Conservation (phyloP, 345 rosid species). For the Populus euphratica region DNA sequence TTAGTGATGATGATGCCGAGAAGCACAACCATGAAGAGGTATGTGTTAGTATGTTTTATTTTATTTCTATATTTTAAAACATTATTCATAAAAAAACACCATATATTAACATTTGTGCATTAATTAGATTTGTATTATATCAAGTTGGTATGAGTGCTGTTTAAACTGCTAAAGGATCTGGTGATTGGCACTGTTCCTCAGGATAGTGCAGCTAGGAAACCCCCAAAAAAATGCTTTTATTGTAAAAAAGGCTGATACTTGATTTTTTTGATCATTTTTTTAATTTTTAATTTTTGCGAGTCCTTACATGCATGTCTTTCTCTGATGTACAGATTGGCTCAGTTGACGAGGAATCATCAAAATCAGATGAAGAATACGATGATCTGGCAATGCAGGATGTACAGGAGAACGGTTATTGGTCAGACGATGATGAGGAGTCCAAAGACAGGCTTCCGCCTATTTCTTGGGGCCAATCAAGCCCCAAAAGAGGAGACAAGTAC, state of each 20-base stretch:
- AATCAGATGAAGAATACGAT: slow-evolving; percentile 93
- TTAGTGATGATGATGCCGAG: slow-evolving; percentile 57
- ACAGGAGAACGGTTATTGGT: slow-evolving; percentile 54
- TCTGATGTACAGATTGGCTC: slow-evolving; percentile 71
- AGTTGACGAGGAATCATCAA: slow-evolving; percentile 91
- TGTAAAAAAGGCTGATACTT: not conserved
- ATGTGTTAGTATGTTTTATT: not conserved
- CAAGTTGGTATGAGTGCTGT: not conserved
- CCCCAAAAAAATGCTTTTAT: not conserved
- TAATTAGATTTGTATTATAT: not conserved
- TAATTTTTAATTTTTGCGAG: not conserved
- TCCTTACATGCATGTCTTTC: not conserved
- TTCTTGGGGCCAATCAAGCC: slow-evolving; percentile 5
- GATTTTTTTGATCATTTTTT: no score
- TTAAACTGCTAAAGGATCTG: not conserved
- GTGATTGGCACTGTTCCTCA: not conserved
- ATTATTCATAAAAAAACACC: not conserved
- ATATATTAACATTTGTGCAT: not conserved
- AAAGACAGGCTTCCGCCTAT: slow-evolving; percentile 26
- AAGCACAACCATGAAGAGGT: slow-evolving; percentile 76
- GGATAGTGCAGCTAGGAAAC: not conserved
- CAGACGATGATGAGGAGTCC: slow-evolving; percentile 53
- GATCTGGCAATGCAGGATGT: slow-evolving; percentile 89
- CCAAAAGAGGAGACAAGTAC: slow-evolving; percentile 45
- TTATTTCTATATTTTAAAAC: not conserved